Evolutionary conservation across 2,329 filamentous ascomycete genomes (phyloP).

Genomic region (Aspergillus melleus): DNA sequence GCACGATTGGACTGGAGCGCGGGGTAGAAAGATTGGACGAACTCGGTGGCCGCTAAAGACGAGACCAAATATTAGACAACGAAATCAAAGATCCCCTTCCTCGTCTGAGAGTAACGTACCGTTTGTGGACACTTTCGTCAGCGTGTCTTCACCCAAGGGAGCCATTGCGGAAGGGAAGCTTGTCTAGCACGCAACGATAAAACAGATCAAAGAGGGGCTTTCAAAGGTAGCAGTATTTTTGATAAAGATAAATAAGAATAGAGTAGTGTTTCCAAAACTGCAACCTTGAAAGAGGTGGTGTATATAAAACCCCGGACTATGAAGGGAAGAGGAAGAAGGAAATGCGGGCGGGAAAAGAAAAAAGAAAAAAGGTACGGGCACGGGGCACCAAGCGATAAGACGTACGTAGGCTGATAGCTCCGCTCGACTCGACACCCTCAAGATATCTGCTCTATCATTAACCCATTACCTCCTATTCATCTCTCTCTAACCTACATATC

Average conservation of each 20-base stretch:
- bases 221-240: not conserved
- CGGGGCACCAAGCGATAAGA: too few species aligned
- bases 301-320: not conserved
- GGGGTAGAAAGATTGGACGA: conserved; percentile 73
- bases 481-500: too few species aligned
- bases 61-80: not conserved
- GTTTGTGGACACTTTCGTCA: conserved; percentile 45
- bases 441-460: too few species aligned
- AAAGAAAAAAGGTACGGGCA: conserved; percentile 22
- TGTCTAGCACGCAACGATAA: not conserved
- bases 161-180: conserved; percentile 27
- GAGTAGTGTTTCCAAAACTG: not conserved
- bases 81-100: not conserved
- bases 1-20: conserved; percentile 63
- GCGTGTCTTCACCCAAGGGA: conserved; percentile 32
- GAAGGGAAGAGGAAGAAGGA: conserved; percentile 2
- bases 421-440: too few species aligned
- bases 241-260: not conserved
- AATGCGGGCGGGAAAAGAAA: conserved; percentile 8
- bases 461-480: too few species aligned
- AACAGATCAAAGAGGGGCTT: not conserved
- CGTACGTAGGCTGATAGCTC: too few species aligned
- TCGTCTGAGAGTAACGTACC: conserved; percentile 30
- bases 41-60: conserved; percentile 64
- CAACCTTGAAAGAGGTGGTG: not conserved